A percentile compares a stretch with the other conserved stretches of the same genome.
Conservation (phyloP, 2,329 filamentous ascomycete species). For the Thielaviopsis ethacetica region DNA sequence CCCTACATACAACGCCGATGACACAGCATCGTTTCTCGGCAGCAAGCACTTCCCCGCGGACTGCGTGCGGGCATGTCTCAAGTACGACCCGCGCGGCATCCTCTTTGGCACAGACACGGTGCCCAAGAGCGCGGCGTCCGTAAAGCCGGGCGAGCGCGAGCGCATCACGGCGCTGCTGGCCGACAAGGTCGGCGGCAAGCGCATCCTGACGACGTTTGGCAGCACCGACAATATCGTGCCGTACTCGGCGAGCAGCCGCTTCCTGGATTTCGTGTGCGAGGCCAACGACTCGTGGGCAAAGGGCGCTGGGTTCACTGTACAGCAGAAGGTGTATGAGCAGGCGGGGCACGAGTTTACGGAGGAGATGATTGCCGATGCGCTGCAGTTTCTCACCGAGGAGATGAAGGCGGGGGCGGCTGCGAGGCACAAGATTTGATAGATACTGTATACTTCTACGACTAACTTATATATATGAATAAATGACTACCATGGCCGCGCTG, state of each 20-base stretch:
- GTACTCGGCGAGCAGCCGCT: constrained; percentile 41
- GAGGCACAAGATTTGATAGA: not conserved
- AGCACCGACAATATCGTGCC: constrained; percentile 58
- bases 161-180: constrained; percentile 25
- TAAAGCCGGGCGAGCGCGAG: constrained; percentile 22
- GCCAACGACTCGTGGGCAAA: constrained; percentile 39
- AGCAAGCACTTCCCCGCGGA: constrained; percentile 59
- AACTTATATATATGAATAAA: not conserved
- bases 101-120: constrained; percentile 40
- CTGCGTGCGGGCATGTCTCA: constrained; percentile 45
- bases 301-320: constrained; percentile 36
- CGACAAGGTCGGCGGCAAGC: constrained; percentile 40
- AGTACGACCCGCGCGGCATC: constrained; percentile 59
- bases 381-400: constrained; percentile 41
- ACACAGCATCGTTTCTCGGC: constrained; percentile 52
- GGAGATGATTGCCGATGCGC: constrained; percentile 50
- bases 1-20: constrained; percentile 38
- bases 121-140: constrained; percentile 21
- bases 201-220: constrained; percentile 47
- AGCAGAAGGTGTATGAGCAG: constrained; percentile 51
- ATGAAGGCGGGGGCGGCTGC: constrained; percentile 21
- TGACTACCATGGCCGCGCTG: constrained; percentile 24
- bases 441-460: not conserved
- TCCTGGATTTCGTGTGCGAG: constrained; percentile 44
- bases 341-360: constrained; percentile 53